Conservation (phyloP, 192 early-diverging fungal species). For the Chytriomyces confervae region DNA sequence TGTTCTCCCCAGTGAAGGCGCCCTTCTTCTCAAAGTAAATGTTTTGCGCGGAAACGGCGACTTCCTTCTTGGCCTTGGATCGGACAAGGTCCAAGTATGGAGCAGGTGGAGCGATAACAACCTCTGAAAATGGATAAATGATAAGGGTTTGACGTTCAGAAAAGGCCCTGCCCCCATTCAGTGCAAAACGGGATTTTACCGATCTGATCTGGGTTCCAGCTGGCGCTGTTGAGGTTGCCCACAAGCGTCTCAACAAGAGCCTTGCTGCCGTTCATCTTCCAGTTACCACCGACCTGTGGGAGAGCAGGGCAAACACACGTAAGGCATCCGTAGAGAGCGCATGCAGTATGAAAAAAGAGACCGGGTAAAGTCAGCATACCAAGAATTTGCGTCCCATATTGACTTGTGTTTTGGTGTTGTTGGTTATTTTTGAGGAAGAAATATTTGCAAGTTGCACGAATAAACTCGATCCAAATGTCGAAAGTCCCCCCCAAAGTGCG, state of each 20-base stretch:
- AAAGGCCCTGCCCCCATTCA: not conserved
- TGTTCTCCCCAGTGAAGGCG: conserved; percentile 97
- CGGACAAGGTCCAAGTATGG: conserved; percentile 87
- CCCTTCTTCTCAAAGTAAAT: conserved; percentile 83
- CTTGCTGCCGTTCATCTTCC: conserved; percentile 97
- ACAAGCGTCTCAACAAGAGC: conserved; percentile 77
- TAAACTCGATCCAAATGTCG: not conserved
- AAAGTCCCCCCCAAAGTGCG: conserved; percentile 64
- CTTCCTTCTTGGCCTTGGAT: conserved; percentile 75
- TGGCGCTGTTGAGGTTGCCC: conserved; percentile 75
- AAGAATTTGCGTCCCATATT: too few relatives aligned
- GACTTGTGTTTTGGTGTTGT: too few relatives aligned
- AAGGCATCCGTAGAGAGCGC: too few relatives aligned
- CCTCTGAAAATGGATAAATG: conserved; percentile 67
- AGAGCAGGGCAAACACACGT: too few relatives aligned
- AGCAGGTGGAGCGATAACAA: conserved; percentile 94
- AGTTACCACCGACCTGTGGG: conserved; percentile 57
- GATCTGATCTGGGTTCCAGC: conserved; percentile 63
- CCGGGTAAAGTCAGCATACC: too few relatives aligned
- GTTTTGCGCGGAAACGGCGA: conserved; percentile 97
- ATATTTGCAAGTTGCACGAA: too few relatives aligned
- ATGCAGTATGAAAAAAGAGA: too few relatives aligned
- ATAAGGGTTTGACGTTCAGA: not conserved
- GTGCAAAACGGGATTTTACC: conserved; percentile 55
- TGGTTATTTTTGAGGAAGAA: too few relatives aligned